Percentiles rank a stretch among this genome's conserved stretches.
phyloP scores from a whole-genome alignment of 2,329 filamentous ascomycete genomes.

The Neonectria hederae region DNA sequence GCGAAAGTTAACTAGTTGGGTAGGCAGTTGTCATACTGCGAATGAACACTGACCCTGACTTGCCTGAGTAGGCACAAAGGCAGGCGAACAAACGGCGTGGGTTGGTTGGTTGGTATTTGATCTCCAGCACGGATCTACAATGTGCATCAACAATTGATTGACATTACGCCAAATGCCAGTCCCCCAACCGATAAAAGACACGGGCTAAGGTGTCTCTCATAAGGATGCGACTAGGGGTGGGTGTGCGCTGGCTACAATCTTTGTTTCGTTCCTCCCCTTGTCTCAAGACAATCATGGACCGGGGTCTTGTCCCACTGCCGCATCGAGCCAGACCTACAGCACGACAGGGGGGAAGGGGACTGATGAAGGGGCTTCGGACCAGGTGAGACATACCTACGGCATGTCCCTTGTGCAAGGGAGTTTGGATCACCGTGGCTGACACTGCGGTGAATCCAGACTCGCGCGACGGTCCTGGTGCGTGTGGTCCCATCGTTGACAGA shows the following conservation, averaged over 20 bases:
- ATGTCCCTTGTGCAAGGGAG: slow-evolving; percentile 19
- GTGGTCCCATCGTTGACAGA: neutral
- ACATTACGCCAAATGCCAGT: slow-evolving; percentile 22
- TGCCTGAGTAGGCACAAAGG: neutral
- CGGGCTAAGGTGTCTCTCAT: slow-evolving; percentile 12
- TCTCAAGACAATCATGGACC: slow-evolving; percentile 22
- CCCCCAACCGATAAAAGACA: slow-evolving; percentile 9
- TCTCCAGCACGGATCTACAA: slow-evolving; percentile 3
- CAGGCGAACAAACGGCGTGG: neutral
- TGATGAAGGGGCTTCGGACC: neutral
- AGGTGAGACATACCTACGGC: slow-evolving; percentile 17
- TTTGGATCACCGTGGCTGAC: slow-evolving; percentile 9
- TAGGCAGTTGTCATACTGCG: too few relatives aligned
- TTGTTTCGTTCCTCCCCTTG: slow-evolving; percentile 11
- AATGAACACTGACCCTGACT: too few relatives aligned
- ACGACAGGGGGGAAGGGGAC: slow-evolving; percentile 1
- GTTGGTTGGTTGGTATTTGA: neutral
- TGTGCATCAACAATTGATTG: slow-evolving; percentile 8
- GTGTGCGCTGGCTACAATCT: neutral
- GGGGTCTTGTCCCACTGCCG: slow-evolving; percentile 17
- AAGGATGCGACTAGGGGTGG: neutral
- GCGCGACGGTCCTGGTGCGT: neutral
- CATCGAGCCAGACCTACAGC: slow-evolving; percentile 2
- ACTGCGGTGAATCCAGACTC: slow-evolving; percentile 15
- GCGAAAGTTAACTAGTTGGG: neutral